Evolutionary conservation across 371 early-diverging fungal genomes (phyloP).

Genomic region (Apophysomyces ossiformis): DNA sequence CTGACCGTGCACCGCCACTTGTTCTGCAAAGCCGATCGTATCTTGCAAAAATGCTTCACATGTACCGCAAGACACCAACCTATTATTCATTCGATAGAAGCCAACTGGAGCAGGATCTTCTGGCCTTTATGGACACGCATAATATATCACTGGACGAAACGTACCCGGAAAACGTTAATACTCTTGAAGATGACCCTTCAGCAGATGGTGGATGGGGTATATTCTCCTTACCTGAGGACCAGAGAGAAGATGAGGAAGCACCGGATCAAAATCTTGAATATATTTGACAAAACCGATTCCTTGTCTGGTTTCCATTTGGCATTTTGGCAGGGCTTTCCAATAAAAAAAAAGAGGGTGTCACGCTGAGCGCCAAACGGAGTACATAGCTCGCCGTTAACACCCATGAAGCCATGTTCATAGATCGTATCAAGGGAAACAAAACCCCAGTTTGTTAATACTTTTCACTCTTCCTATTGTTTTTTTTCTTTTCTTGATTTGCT

Average conservation of each 20-base stretch:
- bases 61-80: slow-evolving; percentile 43
- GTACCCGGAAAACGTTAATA: slow-evolving; percentile 18
- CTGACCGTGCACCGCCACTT: slow-evolving; percentile 24
- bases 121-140: slow-evolving; percentile 19
- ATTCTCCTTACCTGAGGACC: slow-evolving; percentile 18
- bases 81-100: slow-evolving; percentile 37
- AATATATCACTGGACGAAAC: slow-evolving; percentile 21
- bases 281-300: background rate
- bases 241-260: background rate
- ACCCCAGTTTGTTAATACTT: slow-evolving; percentile 1
- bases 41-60: slow-evolving; percentile 23
- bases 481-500: background rate
- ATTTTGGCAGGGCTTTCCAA: slow-evolving; percentile 5
- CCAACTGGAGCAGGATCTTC: slow-evolving; percentile 30
- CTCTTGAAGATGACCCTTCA: slow-evolving; percentile 20
- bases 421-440: background rate
- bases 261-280: background rate
- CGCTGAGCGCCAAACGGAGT: slow-evolving; percentile 11
- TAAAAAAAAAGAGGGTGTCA: background rate
- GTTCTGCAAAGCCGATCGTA: slow-evolving; percentile 27
- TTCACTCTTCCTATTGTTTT: background rate
- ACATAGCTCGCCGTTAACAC: background rate
- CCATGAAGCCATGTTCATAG: background rate
- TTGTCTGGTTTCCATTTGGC: background rate
- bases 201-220: slow-evolving; percentile 36